Base-by-base conservation (phyloP, 352 stramenopile species). In the Phytophthora crassamura region DNA sequence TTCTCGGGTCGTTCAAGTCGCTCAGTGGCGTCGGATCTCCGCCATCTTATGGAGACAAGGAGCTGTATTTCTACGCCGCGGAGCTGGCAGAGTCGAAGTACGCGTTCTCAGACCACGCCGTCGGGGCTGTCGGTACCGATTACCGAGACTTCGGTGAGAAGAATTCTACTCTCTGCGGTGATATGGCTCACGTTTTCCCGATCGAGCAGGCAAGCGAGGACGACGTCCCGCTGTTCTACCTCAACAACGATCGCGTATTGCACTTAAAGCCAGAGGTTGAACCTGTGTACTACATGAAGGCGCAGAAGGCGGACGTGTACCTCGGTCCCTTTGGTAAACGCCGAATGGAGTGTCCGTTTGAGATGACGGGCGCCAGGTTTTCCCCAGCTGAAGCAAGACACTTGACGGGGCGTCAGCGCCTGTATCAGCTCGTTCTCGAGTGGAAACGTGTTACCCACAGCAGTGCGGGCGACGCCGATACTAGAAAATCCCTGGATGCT, bases 211-310 rank as follows among this genome's bases (percentile, higher is more conserved):
- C 30, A 7, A 67, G 8, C 0, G 45, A 51, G n/a, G 51, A 69
- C 14, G 46, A 73, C 18, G 59, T 69, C 30, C 51, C 51, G 15
- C 38, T 70, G 43, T 68, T 88, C 16, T 88, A 88, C 66, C 55
- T 86, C 38, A 89, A 88, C 60, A 88, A 78, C 45, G 78, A 89
- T 67, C 59, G 77, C 35, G 74, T 89, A 20, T 46, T 82, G 36
- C 1, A 65, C 33, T 70, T 72, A 34, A 62, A 70, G 28, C 71
- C 70, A 3, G 51, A 78, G 2, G 59, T 67, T 4, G 42, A 84
- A 22, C 25, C 53, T 5, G 58, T 86, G 30, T 85, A 75, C 46
- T 82, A 82, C 36, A 77, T 76, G 8, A 73, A 72, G 7, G 74
- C 76, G 7, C 68, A 67, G 14, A 61, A 69, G 7, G 75, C 73